phyloP scores from a whole-genome alignment of 371 early-diverging fungal genomes.

The Lichtheimia hyalospora region DNA sequence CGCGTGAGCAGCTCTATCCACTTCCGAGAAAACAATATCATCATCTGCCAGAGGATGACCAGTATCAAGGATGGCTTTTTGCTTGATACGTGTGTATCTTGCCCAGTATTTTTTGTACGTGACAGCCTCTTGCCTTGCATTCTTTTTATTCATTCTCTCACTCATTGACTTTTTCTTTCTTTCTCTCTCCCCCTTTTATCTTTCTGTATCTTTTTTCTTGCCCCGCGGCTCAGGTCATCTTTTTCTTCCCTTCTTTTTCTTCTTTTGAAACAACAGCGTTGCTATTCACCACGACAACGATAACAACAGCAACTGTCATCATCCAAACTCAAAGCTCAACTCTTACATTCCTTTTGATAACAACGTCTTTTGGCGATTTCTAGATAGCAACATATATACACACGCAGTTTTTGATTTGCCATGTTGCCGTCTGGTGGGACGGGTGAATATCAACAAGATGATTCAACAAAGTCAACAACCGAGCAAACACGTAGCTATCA shows the following conservation, averaged over 20 bases:
- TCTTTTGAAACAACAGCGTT: neutral
- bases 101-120: too few species aligned
- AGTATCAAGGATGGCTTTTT: too few species aligned
- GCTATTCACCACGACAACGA: neutral
- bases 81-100: too few species aligned
- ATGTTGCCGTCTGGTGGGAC: slow-evolving; percentile 5
- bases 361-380: neutral
- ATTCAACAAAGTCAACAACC: slow-evolving; percentile 9
- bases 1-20: too few species aligned
- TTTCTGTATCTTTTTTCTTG: slow-evolving; percentile 5
- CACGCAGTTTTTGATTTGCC: neutral
- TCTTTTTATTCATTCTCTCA: neutral
- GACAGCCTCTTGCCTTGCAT: slow-evolving; percentile 4
- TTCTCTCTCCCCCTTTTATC: slow-evolving; percentile 1
- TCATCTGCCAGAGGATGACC: too few species aligned
- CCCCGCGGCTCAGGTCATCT: neutral
- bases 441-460: neutral
- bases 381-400: too few species aligned
- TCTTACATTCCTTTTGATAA: neutral
- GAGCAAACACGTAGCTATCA: neutral
- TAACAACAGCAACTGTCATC: too few species aligned
- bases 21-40: too few species aligned
- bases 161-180: neutral
- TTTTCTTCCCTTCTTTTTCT: slow-evolving; percentile 4
- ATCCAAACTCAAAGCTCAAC: too few species aligned